A percentile compares a stretch with the other conserved stretches of the same genome.
Evolutionary conservation across 345 rosid genomes (phyloP).

Genomic region (Syzygium oleosum): DNA sequence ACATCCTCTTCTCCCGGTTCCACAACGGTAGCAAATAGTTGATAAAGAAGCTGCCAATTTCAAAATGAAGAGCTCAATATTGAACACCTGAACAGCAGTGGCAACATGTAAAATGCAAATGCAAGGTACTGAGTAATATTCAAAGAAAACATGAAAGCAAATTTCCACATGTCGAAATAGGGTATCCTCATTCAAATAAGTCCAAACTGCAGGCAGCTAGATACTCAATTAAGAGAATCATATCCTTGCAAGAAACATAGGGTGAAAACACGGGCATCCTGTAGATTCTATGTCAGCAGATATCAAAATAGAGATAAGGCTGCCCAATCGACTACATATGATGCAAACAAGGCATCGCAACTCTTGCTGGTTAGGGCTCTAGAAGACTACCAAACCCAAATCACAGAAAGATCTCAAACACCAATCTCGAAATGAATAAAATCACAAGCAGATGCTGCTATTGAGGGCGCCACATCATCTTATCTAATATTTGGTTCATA

Average conservation of each 20-base stretch:
- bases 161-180: neutral
- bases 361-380: neutral
- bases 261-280: neutral
- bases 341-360: neutral
- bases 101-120: neutral
- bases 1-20: constrained; percentile 83
- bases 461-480: neutral
- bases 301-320: neutral
- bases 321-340: neutral
- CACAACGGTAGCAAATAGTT: constrained; percentile 67
- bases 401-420: neutral
- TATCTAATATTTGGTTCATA: neutral
- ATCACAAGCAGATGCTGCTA: neutral
- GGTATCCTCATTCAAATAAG: neutral
- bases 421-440: neutral
- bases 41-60: constrained; percentile 70
- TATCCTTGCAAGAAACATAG: neutral
- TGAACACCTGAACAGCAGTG: neutral
- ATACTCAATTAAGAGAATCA: neutral
- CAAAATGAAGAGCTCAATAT: neutral
- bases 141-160: neutral
- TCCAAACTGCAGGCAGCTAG: neutral
- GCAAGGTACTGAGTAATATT: neutral
- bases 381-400: neutral
- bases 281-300: neutral